Evolutionary conservation across 2,329 filamentous ascomycete genomes (phyloP), one percentile per base, ranked within the genome.

Genomic region (Epichloe bromicola): DNA sequence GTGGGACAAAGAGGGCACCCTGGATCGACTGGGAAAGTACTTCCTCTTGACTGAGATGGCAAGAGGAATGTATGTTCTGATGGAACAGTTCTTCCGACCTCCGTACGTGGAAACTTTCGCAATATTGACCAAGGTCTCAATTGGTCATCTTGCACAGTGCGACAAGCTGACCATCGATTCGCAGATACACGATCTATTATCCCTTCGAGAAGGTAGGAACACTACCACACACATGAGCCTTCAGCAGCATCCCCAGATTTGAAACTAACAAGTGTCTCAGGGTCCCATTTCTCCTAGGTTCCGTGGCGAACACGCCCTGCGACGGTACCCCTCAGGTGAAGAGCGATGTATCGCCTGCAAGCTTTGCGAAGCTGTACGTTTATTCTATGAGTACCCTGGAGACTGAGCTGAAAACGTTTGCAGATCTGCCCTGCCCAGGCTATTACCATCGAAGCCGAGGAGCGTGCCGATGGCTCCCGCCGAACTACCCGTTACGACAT

Each of bases 341-440:
- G 93, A 98, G 76, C 86, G 93, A 61, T 98, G 93, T 77, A 98
- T 98, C 71, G 93, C 93, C 61, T 98, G 93, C 86, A 98, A 98
- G 78, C 83, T 98, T 53, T 98, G 93, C 74, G 93, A 98, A 74
- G 93, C 93, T 61, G 78, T 82, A 70, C 40, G 67, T 63, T 6
- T 23, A 38, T 11, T 5, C 11, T 12, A 30, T 37, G 20, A 38
- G 17, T 46, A 17, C 5, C 10, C 33, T 7, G 26, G 49, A 23
- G 12, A 7, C 10, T 47, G 37, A 34, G 17, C 38, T 43, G 39
- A 43, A 11, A 3, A 2, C 2, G 15, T n/a, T 33, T 20, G 19
- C 53, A 82, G 78, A 86, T 97, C 66, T 98, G 93, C 79, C 93
- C 93, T 41, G 93, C 93, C 52, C 88, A 95, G 73, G 93, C 93